Base-by-base conservation (phyloP, 495 filamentous ascomycete genomes). In the Hypoxylon perforatum region DNA sequence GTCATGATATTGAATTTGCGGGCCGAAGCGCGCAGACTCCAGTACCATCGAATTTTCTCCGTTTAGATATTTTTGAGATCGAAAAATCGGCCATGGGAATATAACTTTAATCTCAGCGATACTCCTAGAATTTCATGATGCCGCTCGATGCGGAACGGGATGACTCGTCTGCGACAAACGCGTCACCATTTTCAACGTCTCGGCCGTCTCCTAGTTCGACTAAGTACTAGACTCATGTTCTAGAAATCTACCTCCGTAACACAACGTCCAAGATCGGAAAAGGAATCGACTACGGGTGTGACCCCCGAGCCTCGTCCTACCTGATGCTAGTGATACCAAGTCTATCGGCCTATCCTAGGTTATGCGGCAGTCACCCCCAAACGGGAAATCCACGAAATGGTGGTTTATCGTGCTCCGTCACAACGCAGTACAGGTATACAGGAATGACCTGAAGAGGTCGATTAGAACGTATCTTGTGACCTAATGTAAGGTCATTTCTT, bases 261-360 rank as follows among this genome's bases (percentile, higher is more conserved):
- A 23, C 44, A 28, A 28, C 25, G 25, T 28, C n/a, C 25, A 28
- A 28, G 25, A 28, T 28, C 7, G 25, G 25, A 7, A 28, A 53
- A 22, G 12, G 15, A n/a, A 3, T 50, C 12, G 5, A 33, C n/a
- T 35, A 19, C 47, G 11, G 18, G 33, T 55, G 33, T 35, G 15
- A 44, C 42, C 0, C 33, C 54, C 23, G 11, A 17, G 23, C 22
- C 18, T 42, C 2, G 2, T 52, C 18, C 1, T 15, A 18, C 11
- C 5, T 10, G 44, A 41, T 12, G 33, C 41, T 7, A 7, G 39
- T 59, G 39, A n/a, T 47, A 52, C 48, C 7, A 18, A 35, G 38
- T 22, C 52, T 30, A 47, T 53, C 54, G 50, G 30, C 45, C 25
- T 42, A 23, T 45, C 11, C 22, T 41, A n/a, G n/a, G n/a, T n/a